Evolutionary conservation across 805 yeast genomes (phyloP).

Genomic region (Candida corydali): DNA sequence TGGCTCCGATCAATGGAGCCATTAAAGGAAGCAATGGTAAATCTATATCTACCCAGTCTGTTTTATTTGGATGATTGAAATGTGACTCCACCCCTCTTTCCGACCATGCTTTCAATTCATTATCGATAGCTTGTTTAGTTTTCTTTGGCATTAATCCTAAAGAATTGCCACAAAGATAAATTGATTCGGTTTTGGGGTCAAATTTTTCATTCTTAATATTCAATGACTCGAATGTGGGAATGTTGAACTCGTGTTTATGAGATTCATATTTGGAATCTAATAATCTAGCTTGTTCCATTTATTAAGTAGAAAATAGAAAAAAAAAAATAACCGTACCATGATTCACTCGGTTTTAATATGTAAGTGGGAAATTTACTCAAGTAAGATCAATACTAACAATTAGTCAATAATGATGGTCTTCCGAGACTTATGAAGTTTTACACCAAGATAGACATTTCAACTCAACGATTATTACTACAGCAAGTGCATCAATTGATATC

Average conservation of each 20-base stretch:
- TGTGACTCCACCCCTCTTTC: conserved; percentile 81
- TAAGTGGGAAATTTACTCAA: conserved; percentile 31
- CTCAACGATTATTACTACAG: conserved; percentile 73
- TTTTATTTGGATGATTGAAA: conserved; percentile 60
- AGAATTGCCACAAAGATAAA: conserved; percentile 90
- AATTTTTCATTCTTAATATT: conserved; percentile 35
- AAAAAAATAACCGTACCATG: conserved; percentile 38
- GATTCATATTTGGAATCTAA: conserved; percentile 40
- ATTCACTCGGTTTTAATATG: conserved; percentile 83
- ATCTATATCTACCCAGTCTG: conserved; percentile 84
- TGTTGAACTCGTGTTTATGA: conserved; percentile 45
- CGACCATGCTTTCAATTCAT: conserved; percentile 81
- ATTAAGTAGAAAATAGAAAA: background rate
- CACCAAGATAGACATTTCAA: conserved; percentile 80
- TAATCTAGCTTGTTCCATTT: conserved; percentile 13
- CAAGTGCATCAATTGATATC: conserved; percentile 80
- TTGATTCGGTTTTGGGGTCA: conserved; percentile 21
- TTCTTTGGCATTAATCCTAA: conserved; percentile 81
- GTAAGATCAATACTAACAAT: conserved; percentile 17
- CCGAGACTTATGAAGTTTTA: conserved; percentile 90
- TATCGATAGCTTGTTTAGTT: conserved; percentile 52
- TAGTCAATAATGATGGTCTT: conserved; percentile 84
- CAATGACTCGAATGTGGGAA: conserved; percentile 65
- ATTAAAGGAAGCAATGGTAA: conserved; percentile 66
- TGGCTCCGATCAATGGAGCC: conserved; percentile 75